These are phyloP conservation scores for Harringtonia lauricola DNA, from an alignment of 2,329 filamentous ascomycete genomes.

Conservation along the genomic window DNA sequence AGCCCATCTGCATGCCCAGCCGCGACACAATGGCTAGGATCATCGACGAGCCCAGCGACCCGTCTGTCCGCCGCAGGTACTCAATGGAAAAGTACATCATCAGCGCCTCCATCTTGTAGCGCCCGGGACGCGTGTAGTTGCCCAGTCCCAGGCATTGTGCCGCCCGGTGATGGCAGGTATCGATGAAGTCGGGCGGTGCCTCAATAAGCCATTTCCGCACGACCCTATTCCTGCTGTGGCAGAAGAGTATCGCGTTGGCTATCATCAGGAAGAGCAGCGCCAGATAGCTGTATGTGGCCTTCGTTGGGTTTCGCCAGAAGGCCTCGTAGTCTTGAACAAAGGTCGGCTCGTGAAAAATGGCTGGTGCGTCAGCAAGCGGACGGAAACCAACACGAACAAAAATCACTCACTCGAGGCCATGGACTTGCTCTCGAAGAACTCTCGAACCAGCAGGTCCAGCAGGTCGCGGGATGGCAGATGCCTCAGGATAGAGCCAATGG, in stretches of 20 bases:
- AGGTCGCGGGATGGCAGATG: too few species aligned
- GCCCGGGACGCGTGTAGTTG: slow-evolving; percentile 18
- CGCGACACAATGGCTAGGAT: slow-evolving; percentile 16
- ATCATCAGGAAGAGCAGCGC: slow-evolving; percentile 20
- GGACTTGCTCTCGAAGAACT: too few species aligned
- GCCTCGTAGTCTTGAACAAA: slow-evolving; percentile 17
- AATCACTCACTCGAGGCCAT: too few species aligned
- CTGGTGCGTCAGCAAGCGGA: slow-evolving; percentile 2
- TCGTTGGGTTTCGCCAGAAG: slow-evolving; percentile 16
- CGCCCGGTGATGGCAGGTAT: slow-evolving; percentile 14
- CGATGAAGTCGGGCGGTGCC: slow-evolving; percentile 10
- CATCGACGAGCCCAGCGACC: slow-evolving; percentile 16
- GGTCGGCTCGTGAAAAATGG: slow-evolving; percentile 19
- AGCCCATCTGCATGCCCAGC: slow-evolving; percentile 24
- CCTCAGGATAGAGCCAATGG: too few species aligned
- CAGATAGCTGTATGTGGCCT: slow-evolving; percentile 14
- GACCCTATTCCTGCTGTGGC: slow-evolving; percentile 11
- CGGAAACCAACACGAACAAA: too few species aligned
- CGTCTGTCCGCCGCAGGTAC: slow-evolving; percentile 15
- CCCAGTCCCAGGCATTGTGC: slow-evolving; percentile 20
- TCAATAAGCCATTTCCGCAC: slow-evolving; percentile 14
- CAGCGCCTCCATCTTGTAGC: slow-evolving; percentile 18
- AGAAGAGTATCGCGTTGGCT: slow-evolving; percentile 17
- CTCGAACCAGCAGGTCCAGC: too few species aligned
- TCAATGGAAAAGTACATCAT: slow-evolving; percentile 18